Evolutionary conservation across 768 basidiomycete species (phyloP), one percentile per base, ranked within the genome.

Genomic region (Mycena crocata): DNA sequence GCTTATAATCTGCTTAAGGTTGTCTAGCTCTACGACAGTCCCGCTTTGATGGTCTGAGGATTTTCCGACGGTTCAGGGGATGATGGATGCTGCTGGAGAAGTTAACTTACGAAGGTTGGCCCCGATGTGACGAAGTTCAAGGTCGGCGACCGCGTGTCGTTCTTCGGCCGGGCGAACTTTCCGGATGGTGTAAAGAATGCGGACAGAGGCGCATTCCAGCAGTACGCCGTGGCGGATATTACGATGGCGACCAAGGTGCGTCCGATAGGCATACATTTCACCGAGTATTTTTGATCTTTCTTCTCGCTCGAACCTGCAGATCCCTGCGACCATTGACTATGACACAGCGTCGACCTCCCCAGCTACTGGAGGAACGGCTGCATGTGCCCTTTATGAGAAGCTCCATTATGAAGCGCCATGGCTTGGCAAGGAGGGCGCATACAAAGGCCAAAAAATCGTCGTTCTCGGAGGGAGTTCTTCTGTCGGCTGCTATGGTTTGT

Each of bases 61-160:
- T 46, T 83, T 72, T 62, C 82, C 79, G 10, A 76, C 78, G 13
- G 75, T 83, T 0, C 68, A 80, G 0, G 82, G 82, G 3, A 71
- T 70, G 37, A 71, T 70, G 37, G 82, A 83, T 48, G 76, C 71
- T 23, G 78, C 83, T 21, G 83, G 83, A n/a, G 71, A 75, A 9
- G 80, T 84, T 28, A 75, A 9, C 79, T 84, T 28, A 77, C 78
- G 24, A 74, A 74, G 56, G 77, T 82, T 44, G 83, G 83, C 15
- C 76, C 78, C 40, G 80, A 76, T 5, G 83, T 83, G 21, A 76
- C 74, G n/a, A 73, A 75, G 62, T 81, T 82, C 73, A 80, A 82
- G 61, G 74, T 73, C 39, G 83, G 83, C 3, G 82, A 84, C 71
- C 78, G 79, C 64, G 80, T 84, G 10, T 21, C 28, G 1, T 45